Evolutionary conservation across 2,329 filamentous ascomycete genomes (phyloP), one percentile per base, ranked within the genome.

Genomic region (Penicillium sp.): DNA sequence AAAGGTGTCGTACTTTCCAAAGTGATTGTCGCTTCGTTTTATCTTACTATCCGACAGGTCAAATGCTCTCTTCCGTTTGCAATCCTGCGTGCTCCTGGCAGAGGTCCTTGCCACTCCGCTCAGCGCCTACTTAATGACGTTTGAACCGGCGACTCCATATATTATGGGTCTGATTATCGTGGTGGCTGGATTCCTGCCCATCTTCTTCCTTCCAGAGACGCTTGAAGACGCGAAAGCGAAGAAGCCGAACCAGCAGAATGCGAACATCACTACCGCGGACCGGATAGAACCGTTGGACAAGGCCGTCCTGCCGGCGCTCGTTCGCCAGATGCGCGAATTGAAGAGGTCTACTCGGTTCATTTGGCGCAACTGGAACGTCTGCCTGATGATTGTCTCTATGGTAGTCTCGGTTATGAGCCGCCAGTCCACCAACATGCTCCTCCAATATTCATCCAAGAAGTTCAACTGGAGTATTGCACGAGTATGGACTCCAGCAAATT

Each of bases 391-490:
- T 13, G 3, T 65, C 2, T 47, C 56, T 9, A 42, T 61, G 15
- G 59, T 66, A 15, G 58, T 63, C 13, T 49, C 58, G 4, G 46
- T 53, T 13, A 52, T 66, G 40, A 60, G 55, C 37, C 53, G 52
- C 15, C 55, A 60, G 39, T 60, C 58, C 2, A 57, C 54, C 2
- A 54, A 42, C 24, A 42, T 68, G 12, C 49, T 68, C 18, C 33
- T 67, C 10, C 66, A 67, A 50, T 67, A 64, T 45, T 57, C 57
- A 1, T 66, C 64, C 10, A 61, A 61, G 42, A 61, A 60, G 18
- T 66, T 65, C 37, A 23, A 59, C 18, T 67, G 65, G 65, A 64
- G 52, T 32, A 57, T 66, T 39, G 51, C 57, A 29, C 44, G 56
- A 33, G 64, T 66, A 60, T 33, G 59, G 47, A 18, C 5, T 15